phyloP scores from a whole-genome alignment of 768 basidiomycete species.

The Saitozyma sp. region DNA sequence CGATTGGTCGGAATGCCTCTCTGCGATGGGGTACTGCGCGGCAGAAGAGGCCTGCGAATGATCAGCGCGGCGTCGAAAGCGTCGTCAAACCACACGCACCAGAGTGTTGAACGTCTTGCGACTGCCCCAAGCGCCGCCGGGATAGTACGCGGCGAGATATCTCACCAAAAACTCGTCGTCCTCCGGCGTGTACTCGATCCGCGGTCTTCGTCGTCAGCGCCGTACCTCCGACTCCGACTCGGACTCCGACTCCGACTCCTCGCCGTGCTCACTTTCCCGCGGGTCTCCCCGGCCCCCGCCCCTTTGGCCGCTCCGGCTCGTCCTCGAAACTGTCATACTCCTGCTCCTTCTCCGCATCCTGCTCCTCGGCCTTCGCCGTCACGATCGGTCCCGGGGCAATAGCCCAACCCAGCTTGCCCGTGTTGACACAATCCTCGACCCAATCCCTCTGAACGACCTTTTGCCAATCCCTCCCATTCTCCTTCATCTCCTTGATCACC shows the following conservation, averaged over 20 bases:
- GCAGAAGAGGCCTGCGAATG: conserved; percentile 6
- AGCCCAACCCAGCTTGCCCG: conserved; percentile 24
- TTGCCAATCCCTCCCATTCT: conserved; percentile 19
- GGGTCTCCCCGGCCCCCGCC: conserved; percentile 39
- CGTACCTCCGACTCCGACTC: not conserved
- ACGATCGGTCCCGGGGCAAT: not conserved
- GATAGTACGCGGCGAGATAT: conserved; percentile 34
- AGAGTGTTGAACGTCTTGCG: conserved; percentile 33
- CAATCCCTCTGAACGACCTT: conserved; percentile 41
- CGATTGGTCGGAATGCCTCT: conserved; percentile 35
- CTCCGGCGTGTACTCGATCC: conserved; percentile 32
- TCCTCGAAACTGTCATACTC: conserved; percentile 34
- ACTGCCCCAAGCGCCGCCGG: conserved; percentile 34
- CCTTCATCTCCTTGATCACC: conserved; percentile 21
- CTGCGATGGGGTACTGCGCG: conserved; percentile 21
- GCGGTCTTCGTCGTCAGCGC: conserved; percentile 17
- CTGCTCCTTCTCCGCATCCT: conserved; percentile 12
- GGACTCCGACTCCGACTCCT: not conserved
- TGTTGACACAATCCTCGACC: conserved; percentile 30
- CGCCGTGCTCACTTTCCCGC: conserved; percentile 37
- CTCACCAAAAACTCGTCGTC: conserved; percentile 45
- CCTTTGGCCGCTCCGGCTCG: conserved; percentile 7
- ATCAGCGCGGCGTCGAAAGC: not conserved
- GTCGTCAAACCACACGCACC: conserved; percentile 18
- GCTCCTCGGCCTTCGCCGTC: conserved; percentile 4